Evolutionary conservation across 2,329 filamentous ascomycete genomes (phyloP), one percentile per base, ranked within the genome.

Genomic region (Claviceps pusilla): DNA sequence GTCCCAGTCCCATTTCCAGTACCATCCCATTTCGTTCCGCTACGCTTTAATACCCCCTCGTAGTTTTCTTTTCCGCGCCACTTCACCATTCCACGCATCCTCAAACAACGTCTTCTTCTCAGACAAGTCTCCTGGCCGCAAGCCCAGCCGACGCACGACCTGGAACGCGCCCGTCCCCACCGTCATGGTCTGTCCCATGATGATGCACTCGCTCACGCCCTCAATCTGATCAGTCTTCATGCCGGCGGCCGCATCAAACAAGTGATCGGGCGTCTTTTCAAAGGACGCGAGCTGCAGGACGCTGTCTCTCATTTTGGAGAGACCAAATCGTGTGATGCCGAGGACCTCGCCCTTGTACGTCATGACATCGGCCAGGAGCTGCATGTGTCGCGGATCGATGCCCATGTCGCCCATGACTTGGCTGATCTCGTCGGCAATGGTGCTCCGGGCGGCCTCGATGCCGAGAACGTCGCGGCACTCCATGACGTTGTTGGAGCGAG

Each of bases 321-420:
- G 76, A 52, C 93, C 93, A 68, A 97, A 97, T 37, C 93, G 85
- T 2, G 93, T 98, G 66, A 98, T 98, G 52, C 93, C 93, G 19
- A 96, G 78, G 0, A 98, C 87, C 61, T 97, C 91, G 51, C 93
- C 93, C 73, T 96, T 97, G 77, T 91, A 97, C 0, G 93, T 97
- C 93, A 98, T 98, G 53, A 96, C 90, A 64, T 98, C 93, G 11
- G 93, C 91, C 1, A 98, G 80, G 19, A 98, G 79, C 67, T 96
- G 86, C 89, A 98, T 97, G 72, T 98, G 93, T 54, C 93, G 87
- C 48, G 90, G 91, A 70, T 98, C 93, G 63, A 98, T 97, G 68
- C 82, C 83, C 89, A 98, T 96, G 66, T 85, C 83, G 41, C 81
- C 81, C 90, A 97, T 98, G 65, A 97, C 93, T 52, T 78, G 77